These are phyloP conservation scores for Nephelium lappaceum DNA, from an alignment of 345 rosid species.

Conservation along the genomic window DNA sequence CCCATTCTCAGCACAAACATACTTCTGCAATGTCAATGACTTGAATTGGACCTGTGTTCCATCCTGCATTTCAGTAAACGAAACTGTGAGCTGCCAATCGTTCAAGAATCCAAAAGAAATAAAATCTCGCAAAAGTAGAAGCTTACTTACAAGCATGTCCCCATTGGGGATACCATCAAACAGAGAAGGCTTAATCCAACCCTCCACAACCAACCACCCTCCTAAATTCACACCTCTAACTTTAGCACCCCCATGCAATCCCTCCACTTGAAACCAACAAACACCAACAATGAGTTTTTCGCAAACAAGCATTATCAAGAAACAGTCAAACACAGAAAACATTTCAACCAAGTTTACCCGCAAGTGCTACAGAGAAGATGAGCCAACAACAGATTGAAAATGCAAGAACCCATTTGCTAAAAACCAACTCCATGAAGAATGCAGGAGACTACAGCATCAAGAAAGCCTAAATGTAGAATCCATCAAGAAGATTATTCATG, in stretches of 20 bases:
- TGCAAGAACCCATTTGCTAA: conserved; percentile 53
- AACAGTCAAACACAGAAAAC: conserved; percentile 7
- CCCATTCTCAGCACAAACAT: conserved; percentile 64
- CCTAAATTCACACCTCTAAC: conserved; percentile 79
- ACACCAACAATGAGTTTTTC: neutral
- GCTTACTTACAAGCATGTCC: conserved; percentile 66
- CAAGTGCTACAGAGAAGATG: conserved; percentile 35
- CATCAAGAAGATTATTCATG: conserved; percentile 26
- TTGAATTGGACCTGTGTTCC: conserved; percentile 71
- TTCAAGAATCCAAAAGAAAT: neutral
- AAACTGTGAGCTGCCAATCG: conserved; percentile 2
- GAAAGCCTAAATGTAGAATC: conserved; percentile 28
- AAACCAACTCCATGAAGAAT: conserved; percentile 56
- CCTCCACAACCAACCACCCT: conserved; percentile 83
- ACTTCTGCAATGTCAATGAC: conserved; percentile 60
- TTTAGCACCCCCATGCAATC: conserved; percentile 55
- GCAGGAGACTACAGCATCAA: conserved; percentile 36
- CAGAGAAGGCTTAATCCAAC: conserved; percentile 83
- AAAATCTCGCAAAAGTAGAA: conserved; percentile 13
- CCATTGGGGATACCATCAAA: conserved; percentile 71
- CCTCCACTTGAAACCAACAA: conserved; percentile 46
- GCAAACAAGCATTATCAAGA: conserved; percentile 1
- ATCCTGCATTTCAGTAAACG: conserved; percentile 45
- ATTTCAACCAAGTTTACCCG: conserved; percentile 37
- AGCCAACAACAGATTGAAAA: conserved; percentile 50